These are phyloP conservation scores for Gypsophila paniculata DNA, from an alignment of 179 eudicot genomes.

Conservation along the genomic window DNA sequence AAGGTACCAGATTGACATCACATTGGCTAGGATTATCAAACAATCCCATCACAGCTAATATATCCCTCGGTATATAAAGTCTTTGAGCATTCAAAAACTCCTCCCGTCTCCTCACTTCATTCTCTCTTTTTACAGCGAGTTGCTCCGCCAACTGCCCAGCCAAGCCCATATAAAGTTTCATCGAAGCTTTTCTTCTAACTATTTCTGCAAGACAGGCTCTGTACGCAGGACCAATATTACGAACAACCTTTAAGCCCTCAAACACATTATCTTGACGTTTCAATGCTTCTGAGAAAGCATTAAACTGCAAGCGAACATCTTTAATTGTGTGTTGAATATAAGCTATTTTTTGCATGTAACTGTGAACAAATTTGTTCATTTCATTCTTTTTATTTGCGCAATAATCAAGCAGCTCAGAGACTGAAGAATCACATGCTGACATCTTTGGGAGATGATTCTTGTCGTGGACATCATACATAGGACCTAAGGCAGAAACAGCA, in stretches of 20 bases:
- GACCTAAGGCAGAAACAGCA: slow-evolving; percentile 98
- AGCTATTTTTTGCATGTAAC: slow-evolving; percentile 90
- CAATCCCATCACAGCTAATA: slow-evolving; percentile 82
- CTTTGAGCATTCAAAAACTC: slow-evolving; percentile 70
- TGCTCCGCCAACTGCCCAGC: slow-evolving; percentile 96
- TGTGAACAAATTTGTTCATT: slow-evolving; percentile 82
- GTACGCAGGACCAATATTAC: slow-evolving; percentile 74
- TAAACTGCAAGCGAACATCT: slow-evolving; percentile 76
- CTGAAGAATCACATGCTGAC: slow-evolving; percentile 60
- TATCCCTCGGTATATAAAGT: slow-evolving; percentile 71
- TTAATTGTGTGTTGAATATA: slow-evolving; percentile 77
- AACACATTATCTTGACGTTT: slow-evolving; percentile 79
- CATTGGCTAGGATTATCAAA: slow-evolving; percentile 89
- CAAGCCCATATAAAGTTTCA: slow-evolving; percentile 98
- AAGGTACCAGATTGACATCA: slow-evolving; percentile 83
- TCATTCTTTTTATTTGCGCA: slow-evolving; percentile 72
- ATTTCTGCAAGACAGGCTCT: slow-evolving; percentile 92
- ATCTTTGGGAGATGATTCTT: slow-evolving; percentile 77
- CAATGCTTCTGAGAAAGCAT: slow-evolving; percentile 88
- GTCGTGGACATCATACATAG: slow-evolving; percentile 91
- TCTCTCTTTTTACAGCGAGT: slow-evolving; percentile 86
- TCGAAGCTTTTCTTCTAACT: slow-evolving; percentile 86
- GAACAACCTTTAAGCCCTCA: slow-evolving; percentile 73
- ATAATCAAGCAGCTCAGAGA: slow-evolving; percentile 58
- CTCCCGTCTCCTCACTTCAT: slow-evolving; percentile 82